These are phyloP conservation scores for Ambrosiella cleistominuta DNA, from an alignment of 2,329 filamentous ascomycete species.

Conservation along the genomic window DNA sequence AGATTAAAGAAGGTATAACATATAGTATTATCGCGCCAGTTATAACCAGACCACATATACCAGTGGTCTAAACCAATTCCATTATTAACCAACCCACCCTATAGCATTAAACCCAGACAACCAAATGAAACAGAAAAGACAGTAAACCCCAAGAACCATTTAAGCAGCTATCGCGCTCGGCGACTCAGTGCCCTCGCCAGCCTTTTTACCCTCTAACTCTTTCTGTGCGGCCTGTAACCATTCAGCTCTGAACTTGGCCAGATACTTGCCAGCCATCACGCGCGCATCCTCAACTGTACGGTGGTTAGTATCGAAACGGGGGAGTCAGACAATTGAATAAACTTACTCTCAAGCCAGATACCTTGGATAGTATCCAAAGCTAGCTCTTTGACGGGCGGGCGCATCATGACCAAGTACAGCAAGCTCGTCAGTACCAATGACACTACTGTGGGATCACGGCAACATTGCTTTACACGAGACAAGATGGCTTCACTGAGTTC, in stretches of 20 bases:
- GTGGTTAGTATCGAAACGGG: background rate
- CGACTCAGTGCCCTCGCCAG: background rate
- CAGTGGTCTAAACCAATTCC: too few relatives aligned
- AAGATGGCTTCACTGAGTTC: slow-evolving; percentile 57
- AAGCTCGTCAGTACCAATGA: slow-evolving; percentile 46
- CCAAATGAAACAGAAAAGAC: background rate
- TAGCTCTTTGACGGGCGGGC: slow-evolving; percentile 44
- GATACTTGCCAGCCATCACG: slow-evolving; percentile 43
- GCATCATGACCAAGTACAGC: slow-evolving; percentile 49
- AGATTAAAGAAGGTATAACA: too few relatives aligned
- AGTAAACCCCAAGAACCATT: background rate
- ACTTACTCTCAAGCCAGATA: slow-evolving; percentile 49
- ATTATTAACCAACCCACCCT: too few relatives aligned
- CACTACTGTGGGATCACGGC: slow-evolving; percentile 47
- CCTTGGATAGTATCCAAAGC: slow-evolving; percentile 48
- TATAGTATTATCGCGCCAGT: too few relatives aligned
- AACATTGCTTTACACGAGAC: slow-evolving; percentile 50
- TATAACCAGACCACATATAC: too few relatives aligned
- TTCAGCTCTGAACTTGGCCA: slow-evolving; percentile 41
- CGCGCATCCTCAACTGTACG: slow-evolving; percentile 41
- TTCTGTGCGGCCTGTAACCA: slow-evolving; percentile 25
- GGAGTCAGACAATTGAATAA: background rate
- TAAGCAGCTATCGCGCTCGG: background rate
- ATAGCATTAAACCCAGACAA: background rate
- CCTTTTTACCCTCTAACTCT: slow-evolving; percentile 5